Evolutionary conservation across 2,329 filamentous ascomycete species (phyloP), one percentile per base, ranked within the genome.

Genomic region (Talaromyces sp.): DNA sequence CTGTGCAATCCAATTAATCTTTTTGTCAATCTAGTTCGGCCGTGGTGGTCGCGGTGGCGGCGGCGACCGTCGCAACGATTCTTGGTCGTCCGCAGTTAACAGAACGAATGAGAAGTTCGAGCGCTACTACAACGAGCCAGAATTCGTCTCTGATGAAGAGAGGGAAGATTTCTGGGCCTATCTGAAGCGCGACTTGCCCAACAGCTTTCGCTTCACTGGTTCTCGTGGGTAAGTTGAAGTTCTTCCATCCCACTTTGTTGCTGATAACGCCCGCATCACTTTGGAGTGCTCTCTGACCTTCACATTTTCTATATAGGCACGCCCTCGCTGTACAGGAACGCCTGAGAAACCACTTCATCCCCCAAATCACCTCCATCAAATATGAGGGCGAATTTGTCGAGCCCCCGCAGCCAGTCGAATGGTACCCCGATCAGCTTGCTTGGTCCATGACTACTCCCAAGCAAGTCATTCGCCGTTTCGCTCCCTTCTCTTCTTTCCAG

Each of bases 391-490:
- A 87, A 65, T 81, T 82, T 13, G 92, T 97, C 61, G 86, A 92
- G 56, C 86, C 94, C 11, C 94, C 94, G 9, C 81, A 85, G 69
- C 83, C 90, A 1, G 88, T 99, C 51, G 79, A 86, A 29, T 97
- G 93, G 91, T 99, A 96, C 72, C 94, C 94, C 37, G 91, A 97
- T 69, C 85, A 90, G 68, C 86, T 99, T 56, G 94, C 94, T 45
- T 99, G 95, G 89, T 91, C 87, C 74, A 97, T 97, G 91, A 96
- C 92, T 41, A 97, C 93, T 5, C 91, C 94, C 57, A 99, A 97
- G 82, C 92, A 96, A 69, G 88, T 97, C 61, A 84, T 99, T 57
- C 88, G 94, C 65, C 92, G 92, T 70, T 96, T 96, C 73, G 86
- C 90, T 32, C 94, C 94, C 2, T 99, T 99, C 71, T 87, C 91